Evolutionary conservation across 139 green algal species (phyloP), one percentile per base, ranked within the genome.

Genomic region (Haematococcus sp.): DNA sequence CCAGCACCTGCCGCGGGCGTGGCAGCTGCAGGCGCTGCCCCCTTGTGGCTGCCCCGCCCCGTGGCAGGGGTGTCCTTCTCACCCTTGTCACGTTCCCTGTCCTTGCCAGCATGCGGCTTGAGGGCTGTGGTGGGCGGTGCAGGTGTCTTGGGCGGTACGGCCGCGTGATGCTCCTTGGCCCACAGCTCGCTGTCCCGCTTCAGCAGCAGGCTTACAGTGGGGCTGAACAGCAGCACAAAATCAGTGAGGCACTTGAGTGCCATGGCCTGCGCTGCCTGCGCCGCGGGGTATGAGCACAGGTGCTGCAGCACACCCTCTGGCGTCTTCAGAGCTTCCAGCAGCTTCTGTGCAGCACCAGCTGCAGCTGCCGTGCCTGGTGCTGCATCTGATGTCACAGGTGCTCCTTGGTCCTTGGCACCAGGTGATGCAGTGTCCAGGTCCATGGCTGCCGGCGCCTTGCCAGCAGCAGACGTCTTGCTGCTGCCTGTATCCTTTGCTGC

Each of bases 231-330:
- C 20, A 97, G 85, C 7, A 80, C 87, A 77, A 94, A 92, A 33
- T 97, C 93, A 1, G 88, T 90, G n/a, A 98, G 89, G 74, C 94
- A 84, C 60, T 83, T 81, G 25, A 97, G 81, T 20, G 86, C 81
- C 59, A 93, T 84, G 30, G 75, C 81, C 82, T 95, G 88, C 65
- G 89, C 54, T 64, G 66, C 75, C 15, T 59, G 68, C 56, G 79
- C 74, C 23, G 60, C 67, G 0, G 59, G 56, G 25, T 75, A 43
- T 7, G 59, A 49, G 19, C 70, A 56, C 25, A 87, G 71, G 63
- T 79, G 32, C 40, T 63, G 67, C 55, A 87, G 65, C 67, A 81
- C 23, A 11, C 73, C 54, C 56, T 87, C 74, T 44, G 71, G 65
- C 4, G 61, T 76, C 31, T 74, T 30, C 54, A 76, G 67, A 11